phyloP scores from a whole-genome alignment of 495 filamentous ascomycete genomes.

The Penicillium parvum region DNA sequence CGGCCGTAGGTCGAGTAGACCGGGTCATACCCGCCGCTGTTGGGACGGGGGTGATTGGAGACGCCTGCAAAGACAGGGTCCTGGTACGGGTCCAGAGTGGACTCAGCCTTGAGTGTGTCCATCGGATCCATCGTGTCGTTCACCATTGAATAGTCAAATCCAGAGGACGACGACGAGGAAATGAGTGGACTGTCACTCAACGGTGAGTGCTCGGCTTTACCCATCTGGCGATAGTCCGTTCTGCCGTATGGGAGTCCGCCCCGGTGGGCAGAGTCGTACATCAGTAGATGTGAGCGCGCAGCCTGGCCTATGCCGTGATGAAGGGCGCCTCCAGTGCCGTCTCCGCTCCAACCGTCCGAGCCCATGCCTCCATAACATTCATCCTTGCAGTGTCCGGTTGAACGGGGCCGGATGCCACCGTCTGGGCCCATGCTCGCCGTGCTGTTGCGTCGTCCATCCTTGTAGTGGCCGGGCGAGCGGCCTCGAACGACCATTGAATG shows the following conservation, averaged over 20 bases:
- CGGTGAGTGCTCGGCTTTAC: slow-evolving; percentile 34
- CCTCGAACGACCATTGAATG: slow-evolving; percentile 91
- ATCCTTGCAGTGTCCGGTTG: too few relatives aligned
- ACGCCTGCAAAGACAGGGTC: slow-evolving; percentile 28
- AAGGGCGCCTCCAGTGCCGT: slow-evolving; percentile 26
- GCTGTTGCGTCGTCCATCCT: slow-evolving; percentile 71
- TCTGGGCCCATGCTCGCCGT: slow-evolving; percentile 68
- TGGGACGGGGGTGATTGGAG: slow-evolving; percentile 20
- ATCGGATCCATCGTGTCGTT: slow-evolving; percentile 42
- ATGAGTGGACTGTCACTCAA: slow-evolving; percentile 40
- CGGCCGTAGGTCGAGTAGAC: slow-evolving; percentile 34
- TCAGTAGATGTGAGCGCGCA: slow-evolving; percentile 31
- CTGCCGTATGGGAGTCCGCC: slow-evolving; percentile 33
- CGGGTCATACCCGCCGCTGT: slow-evolving; percentile 31
- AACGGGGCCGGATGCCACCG: too few relatives aligned
- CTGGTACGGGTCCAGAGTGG: slow-evolving; percentile 35
- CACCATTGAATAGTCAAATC: slow-evolving; percentile 36
- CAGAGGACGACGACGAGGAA: slow-evolving; percentile 42
- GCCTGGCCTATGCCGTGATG: slow-evolving; percentile 34
- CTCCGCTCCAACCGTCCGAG: slow-evolving; percentile 53
- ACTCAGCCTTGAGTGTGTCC: slow-evolving; percentile 33
- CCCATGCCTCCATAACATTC: too few relatives aligned
- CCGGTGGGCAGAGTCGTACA: slow-evolving; percentile 38
- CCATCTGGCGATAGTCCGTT: slow-evolving; percentile 35
- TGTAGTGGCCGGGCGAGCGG: slow-evolving; percentile 89